These are phyloP conservation scores for Ogataea corticis DNA, from an alignment of 805 yeast genomes.

Conservation along the genomic window DNA sequence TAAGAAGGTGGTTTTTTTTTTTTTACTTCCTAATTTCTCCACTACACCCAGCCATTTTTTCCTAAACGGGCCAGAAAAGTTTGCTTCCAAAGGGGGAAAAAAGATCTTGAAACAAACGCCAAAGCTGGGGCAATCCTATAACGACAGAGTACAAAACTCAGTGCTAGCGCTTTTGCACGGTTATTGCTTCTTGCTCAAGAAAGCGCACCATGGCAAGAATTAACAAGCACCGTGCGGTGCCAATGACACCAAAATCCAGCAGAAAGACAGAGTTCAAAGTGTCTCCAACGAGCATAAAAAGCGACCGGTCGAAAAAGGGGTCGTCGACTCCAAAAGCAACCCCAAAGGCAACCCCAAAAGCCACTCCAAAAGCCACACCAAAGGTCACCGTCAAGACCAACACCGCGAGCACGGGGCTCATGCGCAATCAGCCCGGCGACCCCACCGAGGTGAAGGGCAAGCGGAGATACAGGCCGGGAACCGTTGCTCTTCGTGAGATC, in stretches of 20 bases:
- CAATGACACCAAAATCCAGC: conserved; percentile 19
- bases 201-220: conserved; percentile 23
- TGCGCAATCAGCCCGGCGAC: conserved; percentile 56
- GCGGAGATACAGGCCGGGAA: conserved; percentile 60
- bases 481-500: conserved; percentile 66
- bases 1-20: not conserved
- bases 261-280: conserved; percentile 14
- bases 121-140: no score
- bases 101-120: conserved; percentile 1
- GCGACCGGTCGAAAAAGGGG: conserved; percentile 7
- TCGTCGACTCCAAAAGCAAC: conserved; percentile 9
- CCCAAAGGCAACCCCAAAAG: conserved; percentile 8
- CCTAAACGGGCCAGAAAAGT: not conserved
- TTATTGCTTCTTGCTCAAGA: not conserved
- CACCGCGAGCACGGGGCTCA: conserved; percentile 36
- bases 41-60: conserved; percentile 4
- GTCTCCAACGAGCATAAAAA: conserved; percentile 16
- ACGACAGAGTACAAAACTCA: no score
- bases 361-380: conserved; percentile 7
- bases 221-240: conserved; percentile 22
- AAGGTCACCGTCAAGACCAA: conserved; percentile 6
- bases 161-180: no score
- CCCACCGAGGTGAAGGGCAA: conserved; percentile 38
- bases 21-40: not conserved
- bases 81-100: not conserved